Evolutionary conservation across 371 early-diverging fungal species (phyloP).

Genomic region (Rhizopus delemar): DNA sequence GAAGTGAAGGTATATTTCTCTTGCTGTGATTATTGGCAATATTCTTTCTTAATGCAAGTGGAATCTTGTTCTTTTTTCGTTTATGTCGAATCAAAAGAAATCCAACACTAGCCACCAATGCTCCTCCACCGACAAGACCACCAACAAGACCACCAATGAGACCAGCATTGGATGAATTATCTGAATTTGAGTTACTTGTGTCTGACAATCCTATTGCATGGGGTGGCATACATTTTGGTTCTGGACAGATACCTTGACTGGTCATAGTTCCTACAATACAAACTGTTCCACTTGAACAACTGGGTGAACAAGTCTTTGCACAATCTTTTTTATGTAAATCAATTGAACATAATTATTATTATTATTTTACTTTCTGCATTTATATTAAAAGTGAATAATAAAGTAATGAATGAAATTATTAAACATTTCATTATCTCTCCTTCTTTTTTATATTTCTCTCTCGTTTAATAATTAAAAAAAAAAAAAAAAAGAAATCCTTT

Average conservation of each 20-base stretch:
- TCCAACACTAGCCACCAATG: conserved; percentile 24
- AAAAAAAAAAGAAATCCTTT: not conserved
- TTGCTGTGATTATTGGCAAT: not conserved
- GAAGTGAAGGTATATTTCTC: conserved; percentile 2
- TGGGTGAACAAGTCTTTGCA: conserved; percentile 28
- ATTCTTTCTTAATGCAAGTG: conserved; percentile 23
- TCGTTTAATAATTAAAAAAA: not conserved
- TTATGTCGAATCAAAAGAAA: conserved; percentile 22
- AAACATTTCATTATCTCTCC: not conserved
- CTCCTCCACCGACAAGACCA: conserved; percentile 27
- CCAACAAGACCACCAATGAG: conserved; percentile 48
- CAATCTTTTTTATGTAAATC: conserved; percentile 19
- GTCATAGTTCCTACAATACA: conserved; percentile 46
- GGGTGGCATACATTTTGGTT: conserved; percentile 34
- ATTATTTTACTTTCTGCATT: not conserved
- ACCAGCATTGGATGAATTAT: conserved; percentile 28
- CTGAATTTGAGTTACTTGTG: conserved; percentile 9
- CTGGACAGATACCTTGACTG: conserved; percentile 46
- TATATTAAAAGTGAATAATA: not conserved
- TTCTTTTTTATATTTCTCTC: not conserved
- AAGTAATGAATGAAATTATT: not conserved
- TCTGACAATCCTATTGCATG: conserved; percentile 26
- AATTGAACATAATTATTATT: not conserved
- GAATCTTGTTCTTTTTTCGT: conserved; percentile 30
- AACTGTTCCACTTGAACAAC: conserved; percentile 30